Base-by-base conservation (phyloP, 2,329 filamentous ascomycete genomes). In the Didymellaceae sp. region DNA sequence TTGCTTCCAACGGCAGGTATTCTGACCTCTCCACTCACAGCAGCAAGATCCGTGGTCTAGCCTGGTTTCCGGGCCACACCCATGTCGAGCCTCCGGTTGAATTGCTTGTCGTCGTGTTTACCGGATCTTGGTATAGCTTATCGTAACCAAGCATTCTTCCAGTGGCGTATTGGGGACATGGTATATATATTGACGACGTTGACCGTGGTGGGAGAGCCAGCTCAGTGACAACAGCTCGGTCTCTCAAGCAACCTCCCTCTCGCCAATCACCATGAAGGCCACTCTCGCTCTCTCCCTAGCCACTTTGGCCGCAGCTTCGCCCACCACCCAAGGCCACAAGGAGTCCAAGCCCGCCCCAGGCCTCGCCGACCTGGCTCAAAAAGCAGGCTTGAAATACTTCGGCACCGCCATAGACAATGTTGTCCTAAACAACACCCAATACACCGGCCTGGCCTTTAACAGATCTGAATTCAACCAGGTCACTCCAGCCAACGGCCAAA, bases 401-500 rank as follows among this genome's bases (percentile, higher is more conserved):
- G 71, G 82, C 32, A 82, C 83, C 1, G 85, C 86, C 1, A 83
- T 84, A 32, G 83, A 88, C 66, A 80, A 79, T 31, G 66, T 72
- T 17, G 62, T 62, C 16, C 59, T 68, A 14, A 75, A 72, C 34
- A 82, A 88, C 68, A 64, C 71, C 10, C 62, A 77, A 21, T 89
- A 88, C 68, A 72, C 78, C 14, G 67, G 73, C 16, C 82, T 86
- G 53, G 74, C 86, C 32, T 78, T 77, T 55, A 74, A 86, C 66
- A 73, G 64, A 6, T 72, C 75, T 37, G 83, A 87, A 62, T 88
- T 88, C 61, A 86, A 86, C 24, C 80, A 85, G 67, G 77, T 87
- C 20, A 87, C 85, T 0, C 84, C 85, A 0, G 82, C 81, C 39
- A 89, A 89, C 66, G 78, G 80, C 2, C 81, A 85, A 67, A 83